phyloP scores from a whole-genome alignment of 2,329 filamentous ascomycete genomes.

The Mollisiaceae sp. region DNA sequence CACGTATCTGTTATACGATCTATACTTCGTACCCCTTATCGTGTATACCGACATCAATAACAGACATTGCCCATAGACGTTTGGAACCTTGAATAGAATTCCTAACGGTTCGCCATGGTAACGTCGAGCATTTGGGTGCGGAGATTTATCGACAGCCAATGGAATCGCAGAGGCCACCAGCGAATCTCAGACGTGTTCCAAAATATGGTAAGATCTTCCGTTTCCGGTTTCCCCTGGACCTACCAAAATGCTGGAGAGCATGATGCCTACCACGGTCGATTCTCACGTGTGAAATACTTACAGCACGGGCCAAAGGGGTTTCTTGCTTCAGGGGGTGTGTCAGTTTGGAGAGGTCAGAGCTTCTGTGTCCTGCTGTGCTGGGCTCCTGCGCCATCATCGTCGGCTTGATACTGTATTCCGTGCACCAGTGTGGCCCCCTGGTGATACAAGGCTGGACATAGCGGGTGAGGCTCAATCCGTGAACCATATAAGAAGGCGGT shows the following conservation, averaged over 20 bases:
- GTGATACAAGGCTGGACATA: conserved; percentile 13
- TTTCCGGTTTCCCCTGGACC: conserved; percentile 2
- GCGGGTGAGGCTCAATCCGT: conserved; percentile 13
- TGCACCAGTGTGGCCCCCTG: not conserved
- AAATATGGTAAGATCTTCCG: not conserved
- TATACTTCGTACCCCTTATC: not conserved
- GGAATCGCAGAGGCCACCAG: not conserved
- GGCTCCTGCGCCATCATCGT: not conserved
- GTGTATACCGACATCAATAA: not conserved
- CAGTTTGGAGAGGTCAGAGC: conserved; percentile 21
- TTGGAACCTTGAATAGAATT: conserved; percentile 1
- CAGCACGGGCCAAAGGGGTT: conserved; percentile 13
- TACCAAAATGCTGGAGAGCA: conserved; percentile 1
- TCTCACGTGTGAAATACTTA: conserved; percentile 16
- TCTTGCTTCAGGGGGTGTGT: conserved; percentile 17
- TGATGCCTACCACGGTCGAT: not conserved
- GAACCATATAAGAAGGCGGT: conserved; percentile 1
- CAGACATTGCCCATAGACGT: not conserved
- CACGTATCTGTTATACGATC: not conserved
- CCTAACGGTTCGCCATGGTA: not conserved
- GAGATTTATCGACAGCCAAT: conserved; percentile 22
- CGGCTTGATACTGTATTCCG: not conserved
- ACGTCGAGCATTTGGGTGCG: conserved; percentile 9
- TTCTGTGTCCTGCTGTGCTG: conserved; percentile 1
- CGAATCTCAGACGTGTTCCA: conserved; percentile 21